Conservation (phyloP, 1,284 basidiomycete species). For the Ustilago tritici region DNA sequence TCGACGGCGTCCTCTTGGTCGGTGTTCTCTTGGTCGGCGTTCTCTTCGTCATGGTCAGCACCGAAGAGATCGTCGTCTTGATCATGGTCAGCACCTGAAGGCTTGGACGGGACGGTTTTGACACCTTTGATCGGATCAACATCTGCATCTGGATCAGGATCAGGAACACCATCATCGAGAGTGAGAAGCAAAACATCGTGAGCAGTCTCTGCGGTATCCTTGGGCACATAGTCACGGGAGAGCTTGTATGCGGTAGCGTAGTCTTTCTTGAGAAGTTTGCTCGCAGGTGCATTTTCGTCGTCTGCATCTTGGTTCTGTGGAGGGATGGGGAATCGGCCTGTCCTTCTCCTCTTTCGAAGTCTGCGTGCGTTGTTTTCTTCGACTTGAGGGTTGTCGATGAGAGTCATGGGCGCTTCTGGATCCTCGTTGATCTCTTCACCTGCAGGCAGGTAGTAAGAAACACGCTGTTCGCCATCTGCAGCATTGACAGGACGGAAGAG, state of each 20-base stretch:
- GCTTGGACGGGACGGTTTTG: constrained; percentile 19
- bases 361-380: constrained; percentile 56
- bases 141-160: constrained; percentile 55
- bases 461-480: constrained; percentile 58
- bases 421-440: constrained; percentile 57
- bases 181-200: constrained; percentile 58
- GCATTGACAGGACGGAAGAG: constrained; percentile 61
- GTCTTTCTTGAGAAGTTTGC: constrained; percentile 41
- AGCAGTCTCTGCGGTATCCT: constrained; percentile 46
- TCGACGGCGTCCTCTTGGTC: neutral
- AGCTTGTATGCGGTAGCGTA: constrained; percentile 59
- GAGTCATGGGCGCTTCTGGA: constrained; percentile 34
- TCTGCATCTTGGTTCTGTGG: constrained; percentile 20
- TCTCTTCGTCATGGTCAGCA: constrained; percentile 36
- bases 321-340: constrained; percentile 55
- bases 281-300: constrained; percentile 16
- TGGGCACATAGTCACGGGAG: constrained; percentile 60
- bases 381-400: constrained; percentile 38
- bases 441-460: constrained; percentile 63
- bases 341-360: constrained; percentile 58
- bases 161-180: constrained; percentile 60
- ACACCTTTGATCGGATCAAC: constrained; percentile 46
- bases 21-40: neutral
- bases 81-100: constrained; percentile 14
- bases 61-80: constrained; percentile 55